phyloP scores from a whole-genome alignment of 352 stramenopile genomes.

The Globisporangium heterothallicum region DNA sequence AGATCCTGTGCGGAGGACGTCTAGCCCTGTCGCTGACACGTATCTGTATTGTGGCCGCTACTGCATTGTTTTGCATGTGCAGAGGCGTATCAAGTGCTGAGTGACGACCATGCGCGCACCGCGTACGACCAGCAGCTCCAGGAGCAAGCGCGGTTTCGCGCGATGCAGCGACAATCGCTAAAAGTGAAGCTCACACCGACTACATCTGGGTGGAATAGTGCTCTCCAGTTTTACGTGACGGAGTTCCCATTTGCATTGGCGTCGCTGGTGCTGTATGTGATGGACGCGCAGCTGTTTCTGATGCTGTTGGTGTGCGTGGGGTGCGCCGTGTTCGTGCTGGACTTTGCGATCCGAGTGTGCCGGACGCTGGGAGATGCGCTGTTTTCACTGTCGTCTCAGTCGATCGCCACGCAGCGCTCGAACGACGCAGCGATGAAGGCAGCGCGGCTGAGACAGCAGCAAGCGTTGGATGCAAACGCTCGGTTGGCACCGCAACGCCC shows the following conservation, averaged over 20 bases:
- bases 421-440: constrained; percentile 75
- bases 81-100: constrained; percentile 31
- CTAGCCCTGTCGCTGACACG: too few species aligned
- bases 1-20: too few species aligned
- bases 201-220: constrained; percentile 1
- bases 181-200: constrained; percentile 6
- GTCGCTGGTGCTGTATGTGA: constrained; percentile 12
- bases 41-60: too few species aligned
- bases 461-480: constrained; percentile 22
- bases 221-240: constrained; percentile 24
- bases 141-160: constrained; percentile 20
- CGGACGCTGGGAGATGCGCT: constrained; percentile 2
- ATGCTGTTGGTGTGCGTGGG: constrained; percentile 21
- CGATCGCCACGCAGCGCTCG: background rate
- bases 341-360: constrained; percentile 13
- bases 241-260: constrained; percentile 24
- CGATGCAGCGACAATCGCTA: constrained; percentile 11
- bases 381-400: constrained; percentile 52
- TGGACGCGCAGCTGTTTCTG: constrained; percentile 20
- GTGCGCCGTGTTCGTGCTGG: constrained; percentile 23
- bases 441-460: constrained; percentile 33
- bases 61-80: background rate
- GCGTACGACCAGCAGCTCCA: constrained; percentile 24
- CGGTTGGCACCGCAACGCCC: too few species aligned
- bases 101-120: constrained; percentile 14